These are phyloP conservation scores for Trichoderma aggressivum DNA, from an alignment of 2,329 filamentous ascomycete genomes.

Conservation along the genomic window DNA sequence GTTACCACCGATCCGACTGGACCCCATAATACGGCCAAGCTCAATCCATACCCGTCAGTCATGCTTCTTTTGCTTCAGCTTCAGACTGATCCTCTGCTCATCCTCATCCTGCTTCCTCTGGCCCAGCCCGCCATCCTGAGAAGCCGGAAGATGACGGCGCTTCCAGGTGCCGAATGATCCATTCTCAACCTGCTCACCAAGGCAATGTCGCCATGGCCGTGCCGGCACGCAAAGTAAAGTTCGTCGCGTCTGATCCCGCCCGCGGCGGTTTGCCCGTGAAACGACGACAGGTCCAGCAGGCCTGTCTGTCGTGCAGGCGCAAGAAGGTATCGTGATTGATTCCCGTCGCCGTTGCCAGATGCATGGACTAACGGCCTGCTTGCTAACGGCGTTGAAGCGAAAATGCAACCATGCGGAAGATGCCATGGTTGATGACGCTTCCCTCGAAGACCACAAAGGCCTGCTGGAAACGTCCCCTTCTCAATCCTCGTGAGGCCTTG, in stretches of 20 bases:
- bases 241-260: conserved; percentile 52
- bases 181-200: background rate
- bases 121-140: background rate
- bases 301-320: conserved; percentile 53
- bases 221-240: conserved; percentile 44
- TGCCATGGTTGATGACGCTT: conserved; percentile 29
- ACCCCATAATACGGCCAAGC: background rate
- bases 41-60: background rate
- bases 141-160: conserved; percentile 9
- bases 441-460: conserved; percentile 26
- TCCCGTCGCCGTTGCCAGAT: background rate
- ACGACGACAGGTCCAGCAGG: conserved; percentile 57
- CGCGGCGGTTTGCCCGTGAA: conserved; percentile 53
- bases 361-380: background rate
- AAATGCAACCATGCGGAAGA: conserved; percentile 44
- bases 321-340: conserved; percentile 43
- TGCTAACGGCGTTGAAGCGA: conserved; percentile 31
- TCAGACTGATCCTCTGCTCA: background rate
- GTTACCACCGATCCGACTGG: background rate
- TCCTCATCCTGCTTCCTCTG: background rate
- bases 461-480: conserved; percentile 27
- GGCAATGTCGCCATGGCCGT: conserved; percentile 24
- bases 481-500: conserved; percentile 31
- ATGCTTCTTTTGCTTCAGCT: background rate
- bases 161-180: background rate